Evolutionary conservation across 305 asterid genomes (phyloP).

Genomic region (Solanum aculeatissimum): DNA sequence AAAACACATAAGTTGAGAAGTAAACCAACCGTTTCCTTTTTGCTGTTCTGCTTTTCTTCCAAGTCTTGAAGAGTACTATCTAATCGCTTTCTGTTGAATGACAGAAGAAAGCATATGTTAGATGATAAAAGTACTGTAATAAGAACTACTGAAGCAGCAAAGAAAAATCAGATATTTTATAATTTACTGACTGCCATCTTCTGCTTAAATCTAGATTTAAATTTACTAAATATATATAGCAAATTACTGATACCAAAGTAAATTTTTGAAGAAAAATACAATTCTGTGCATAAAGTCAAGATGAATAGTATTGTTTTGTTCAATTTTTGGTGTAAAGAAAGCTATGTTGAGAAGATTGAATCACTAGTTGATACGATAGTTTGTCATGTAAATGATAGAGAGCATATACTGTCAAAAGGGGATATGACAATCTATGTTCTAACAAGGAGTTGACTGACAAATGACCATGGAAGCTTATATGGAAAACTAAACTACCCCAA

Average conservation of each 20-base stretch:
- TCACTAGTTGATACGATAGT: neutral
- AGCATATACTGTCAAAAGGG: too few relatives aligned
- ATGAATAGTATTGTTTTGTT: neutral
- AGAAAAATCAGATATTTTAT: neutral
- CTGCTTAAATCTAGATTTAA: neutral
- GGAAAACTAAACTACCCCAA: too few relatives aligned
- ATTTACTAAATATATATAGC: neutral
- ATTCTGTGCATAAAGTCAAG: neutral
- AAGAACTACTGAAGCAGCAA: neutral
- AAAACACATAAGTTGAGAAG: neutral
- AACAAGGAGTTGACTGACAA: too few relatives aligned
- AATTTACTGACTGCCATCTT: neutral
- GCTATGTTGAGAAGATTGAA: neutral
- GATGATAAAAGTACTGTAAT: neutral
- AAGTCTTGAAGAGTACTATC: conserved; percentile 81
- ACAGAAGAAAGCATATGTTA: neutral
- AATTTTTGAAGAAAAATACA: neutral
- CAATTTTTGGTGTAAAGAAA: neutral
- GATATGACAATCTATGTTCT: too few relatives aligned
- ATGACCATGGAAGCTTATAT: too few relatives aligned
- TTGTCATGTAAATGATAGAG: too few relatives aligned
- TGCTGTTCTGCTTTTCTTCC: conserved; percentile 88
- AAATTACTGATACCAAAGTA: neutral
- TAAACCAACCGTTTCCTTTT: conserved; percentile 78
- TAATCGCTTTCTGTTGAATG: conserved; percentile 64